Evolutionary conservation across 1,139 yeast species (phyloP), one percentile per base, ranked within the genome.

Genomic region (Protomyces pachydermus): DNA sequence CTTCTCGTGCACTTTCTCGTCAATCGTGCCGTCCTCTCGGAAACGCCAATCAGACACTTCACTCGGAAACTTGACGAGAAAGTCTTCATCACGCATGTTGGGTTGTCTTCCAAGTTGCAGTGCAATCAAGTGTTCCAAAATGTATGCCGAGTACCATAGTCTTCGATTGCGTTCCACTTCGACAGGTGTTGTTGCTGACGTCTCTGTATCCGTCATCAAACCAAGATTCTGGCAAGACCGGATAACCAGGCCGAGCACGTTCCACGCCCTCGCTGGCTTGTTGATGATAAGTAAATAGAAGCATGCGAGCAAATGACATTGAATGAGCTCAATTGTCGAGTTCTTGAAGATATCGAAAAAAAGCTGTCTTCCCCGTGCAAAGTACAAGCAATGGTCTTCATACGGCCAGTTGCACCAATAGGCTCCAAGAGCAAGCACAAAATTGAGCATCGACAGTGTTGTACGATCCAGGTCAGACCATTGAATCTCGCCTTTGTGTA

Each of bases 31-130:
- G 39, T 51, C 65, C 35, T 56, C 42, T 25, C 58, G 65, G 14
- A 66, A 65, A 10, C 65, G 52, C 54, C 63, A 61, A 18, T 67
- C 68, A 45, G 65, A 65, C 28, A 66, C 60, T 25, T 66, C 68
- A 35, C 61, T 56, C n/a, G 69, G 69, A 9, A 65, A 53, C 14
- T 67, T 65, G 8, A 67, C 65, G 6, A 67, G 45, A 9, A 52
- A 56, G 20, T 60, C 58, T 28, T 61, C 57, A 48, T 67, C 69
- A 3, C 63, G 56, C 45, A 67, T 66, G 48, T 61, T 62, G 14
- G 69, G 65, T 28, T 67, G 67, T 20, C 69, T 60, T 5, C 69
- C 69, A 3, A 67, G 61, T 56, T 66, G 53, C 8, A 65, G 61
- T 38, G 68, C 64, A 23, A 67, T 46, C 38, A 63, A 57, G n/a